Evolutionary conservation across 164 flowering plant species (phyloP).

Genomic region (Magnolia officinalis): DNA sequence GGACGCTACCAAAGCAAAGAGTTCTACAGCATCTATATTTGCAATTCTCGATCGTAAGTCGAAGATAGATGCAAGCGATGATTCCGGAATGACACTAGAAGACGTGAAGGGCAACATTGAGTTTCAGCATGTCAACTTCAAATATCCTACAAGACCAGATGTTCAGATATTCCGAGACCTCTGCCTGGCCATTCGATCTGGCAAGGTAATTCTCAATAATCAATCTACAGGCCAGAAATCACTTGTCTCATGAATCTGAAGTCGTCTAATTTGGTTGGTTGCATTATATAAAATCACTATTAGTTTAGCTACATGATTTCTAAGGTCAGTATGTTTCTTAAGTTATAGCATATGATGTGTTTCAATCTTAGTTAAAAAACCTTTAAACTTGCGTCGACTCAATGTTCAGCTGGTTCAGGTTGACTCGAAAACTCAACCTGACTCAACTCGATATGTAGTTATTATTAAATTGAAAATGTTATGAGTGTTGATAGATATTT

Average conservation of each 20-base stretch:
- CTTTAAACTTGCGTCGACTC: too few species aligned
- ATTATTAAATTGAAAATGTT: too few species aligned
- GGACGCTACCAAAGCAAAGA: constrained; percentile 37
- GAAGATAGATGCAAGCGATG: constrained; percentile 40
- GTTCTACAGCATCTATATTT: constrained; percentile 40
- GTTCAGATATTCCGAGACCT: constrained; percentile 41
- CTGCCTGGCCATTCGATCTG: constrained; percentile 31
- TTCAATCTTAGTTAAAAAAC: too few species aligned
- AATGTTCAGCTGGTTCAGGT: too few species aligned
- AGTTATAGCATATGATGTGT: too few species aligned
- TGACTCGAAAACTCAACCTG: too few species aligned
- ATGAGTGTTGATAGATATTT: too few species aligned
- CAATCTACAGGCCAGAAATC: not conserved
- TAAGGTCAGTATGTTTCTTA: too few species aligned
- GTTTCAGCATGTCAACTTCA: constrained; percentile 43
- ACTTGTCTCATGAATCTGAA: not conserved
- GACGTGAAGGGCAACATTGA: constrained; percentile 44
- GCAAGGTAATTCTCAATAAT: constrained; percentile 32
- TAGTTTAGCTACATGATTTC: too few species aligned
- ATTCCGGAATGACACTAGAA: constrained; percentile 36
- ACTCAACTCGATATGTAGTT: too few species aligned
- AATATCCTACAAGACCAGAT: constrained; percentile 49
- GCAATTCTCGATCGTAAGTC: constrained; percentile 44
- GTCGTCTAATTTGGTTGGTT: too few species aligned
- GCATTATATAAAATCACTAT: too few species aligned